Base-by-base conservation (phyloP, 306 rosid genomes). In the Trifolium repens region DNA sequence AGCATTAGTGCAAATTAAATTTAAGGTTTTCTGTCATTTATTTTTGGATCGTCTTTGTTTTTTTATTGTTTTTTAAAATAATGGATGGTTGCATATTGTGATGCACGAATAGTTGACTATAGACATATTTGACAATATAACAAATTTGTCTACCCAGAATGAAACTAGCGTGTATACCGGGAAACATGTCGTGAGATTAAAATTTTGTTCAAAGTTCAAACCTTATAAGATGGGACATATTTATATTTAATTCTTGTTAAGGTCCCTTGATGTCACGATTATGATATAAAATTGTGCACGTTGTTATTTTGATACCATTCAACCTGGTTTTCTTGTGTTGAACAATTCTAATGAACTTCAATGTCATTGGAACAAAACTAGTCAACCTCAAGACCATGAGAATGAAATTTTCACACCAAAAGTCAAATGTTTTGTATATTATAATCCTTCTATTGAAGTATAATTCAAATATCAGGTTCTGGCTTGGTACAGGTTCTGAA, bases 311-410 rank as follows among this genome's bases (percentile, higher is more conserved):
- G n/a, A 43, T 60, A 39, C 34, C 17, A 40, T 24, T 17, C 62
- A 35, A 27, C 17, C 10, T 72, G 73, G 73, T 73, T 65, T 65
- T 24, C 71, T 35, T 68, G 30, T 35, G 66, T 75, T 65, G 81
- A 74, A 75, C 77, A 70, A 81, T 85, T 85, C 81, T 37, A 60
- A 14, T 30, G 32, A 30, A 74, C 54, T 60, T 71, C n/a, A 65
- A 60, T 39, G 67, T 75, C 69, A 49, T 58, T 70, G 85, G 69
- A 74, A 61, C 70, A 46, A 61, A 84, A 63, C 9, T 37, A 81
- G 76, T 78, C 88, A 84, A 80, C 17, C 72, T 67, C 13, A 59
- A 49, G 37, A 76, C 66, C 15, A 17, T 17, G 37, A 63, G 7
- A 59, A 58, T 58, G 64, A 58, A 62, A 22, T 26, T 58, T 60